Evolutionary conservation across 805 yeast genomes (phyloP), one percentile per base, ranked within the genome.

Genomic region (Monosporozyma aerobia): DNA sequence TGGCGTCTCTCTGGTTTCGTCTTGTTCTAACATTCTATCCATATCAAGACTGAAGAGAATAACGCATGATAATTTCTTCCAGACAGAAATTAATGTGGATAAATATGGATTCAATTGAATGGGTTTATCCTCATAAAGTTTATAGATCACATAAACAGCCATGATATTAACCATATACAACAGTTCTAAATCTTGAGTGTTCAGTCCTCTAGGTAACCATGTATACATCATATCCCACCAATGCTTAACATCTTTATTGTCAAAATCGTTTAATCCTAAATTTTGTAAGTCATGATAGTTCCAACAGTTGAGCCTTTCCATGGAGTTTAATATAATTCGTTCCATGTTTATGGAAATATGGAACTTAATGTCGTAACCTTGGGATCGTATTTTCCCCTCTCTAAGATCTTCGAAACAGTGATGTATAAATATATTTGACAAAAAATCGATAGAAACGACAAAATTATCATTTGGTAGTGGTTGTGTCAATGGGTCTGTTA

Each of bases 401-500:
- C 51, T 43, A 43, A 70, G 64, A 25, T 57, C 53, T 3, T 62
- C 62, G 11, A 57, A 59, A 49, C 71, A 55, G 46, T 80, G 63
- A 0, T 79, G 78, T 8, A 81, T 64, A 25, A 80, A 67, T 48
- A 81, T 57, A 54, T 79, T 79, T 19, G 83, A 75, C 11, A 82
- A 60, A n/a, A 75, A 62, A 55, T 81, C 82, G 6, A 83, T 63
- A 9, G 88, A 82, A 16, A 82, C 69, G 1, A 81, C 69, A 51
- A 72, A 68, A 11, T 69, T 65, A 52, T 80, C 85, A 25, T 74
- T 75, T 43, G 83, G 86, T 29, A 77, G 75, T 0, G 94, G 90
- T 58, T 83, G 88, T 0, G 90, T 82, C 58, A 76, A 71, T 2
- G 90, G 88, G 63, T 85, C 90, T 7, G 73, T 71, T 48, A 79